phyloP scores from a whole-genome alignment of 2,329 filamentous ascomycete genomes.

The Mollisiaceae sp. region DNA sequence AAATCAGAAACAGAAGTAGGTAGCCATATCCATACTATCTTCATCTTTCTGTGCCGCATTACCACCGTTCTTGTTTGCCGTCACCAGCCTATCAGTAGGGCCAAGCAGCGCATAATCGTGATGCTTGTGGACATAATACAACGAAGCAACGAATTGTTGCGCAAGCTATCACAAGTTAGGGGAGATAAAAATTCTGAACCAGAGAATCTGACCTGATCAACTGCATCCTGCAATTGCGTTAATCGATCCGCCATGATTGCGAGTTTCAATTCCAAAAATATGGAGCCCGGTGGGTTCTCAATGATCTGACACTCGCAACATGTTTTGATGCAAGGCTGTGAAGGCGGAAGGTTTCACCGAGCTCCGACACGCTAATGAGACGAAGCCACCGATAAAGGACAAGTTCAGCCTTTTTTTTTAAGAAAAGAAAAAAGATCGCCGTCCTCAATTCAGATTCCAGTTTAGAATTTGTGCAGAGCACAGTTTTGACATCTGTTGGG shows the following conservation, averaged over 20 bases:
- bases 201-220: constrained; percentile 68
- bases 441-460: background rate
- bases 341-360: background rate
- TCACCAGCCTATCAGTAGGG: constrained; percentile 62
- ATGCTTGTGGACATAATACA: constrained; percentile 70
- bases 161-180: constrained; percentile 56
- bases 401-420: background rate
- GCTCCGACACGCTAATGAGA: background rate
- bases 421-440: no score
- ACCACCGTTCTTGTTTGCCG: constrained; percentile 51
- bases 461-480: no score
- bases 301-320: constrained; percentile 27
- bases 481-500: no score
- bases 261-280: background rate
- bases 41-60: constrained; percentile 28
- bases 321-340: constrained; percentile 25
- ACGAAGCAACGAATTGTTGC: constrained; percentile 69
- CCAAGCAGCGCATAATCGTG: constrained; percentile 68
- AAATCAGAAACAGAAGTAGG: background rate
- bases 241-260: constrained; percentile 71
- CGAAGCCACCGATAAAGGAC: constrained; percentile 10
- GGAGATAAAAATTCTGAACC: background rate
- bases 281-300: background rate
- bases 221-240: constrained; percentile 83
- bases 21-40: constrained; percentile 24